Percentiles rank a stretch among this genome's conserved stretches.
phyloP scores from a whole-genome alignment of 176 grass and related monocot genomes.

The Pharus latifolius region DNA sequence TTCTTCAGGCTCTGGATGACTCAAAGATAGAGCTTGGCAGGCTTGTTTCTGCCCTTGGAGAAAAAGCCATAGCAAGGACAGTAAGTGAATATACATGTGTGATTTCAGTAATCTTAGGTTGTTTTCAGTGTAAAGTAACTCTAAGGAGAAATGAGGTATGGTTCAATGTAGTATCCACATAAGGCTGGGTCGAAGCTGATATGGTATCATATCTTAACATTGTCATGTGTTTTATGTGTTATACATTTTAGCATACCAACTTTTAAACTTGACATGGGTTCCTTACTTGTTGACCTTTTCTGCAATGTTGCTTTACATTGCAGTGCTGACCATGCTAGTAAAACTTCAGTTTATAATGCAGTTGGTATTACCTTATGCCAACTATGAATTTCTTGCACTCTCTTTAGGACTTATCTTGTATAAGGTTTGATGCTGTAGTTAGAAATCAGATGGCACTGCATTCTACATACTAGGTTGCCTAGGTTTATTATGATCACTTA shows the following conservation, averaged over 20 bases:
- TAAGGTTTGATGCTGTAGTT: too few species aligned
- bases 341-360: neutral
- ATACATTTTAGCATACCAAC: too few species aligned
- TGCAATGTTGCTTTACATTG: neutral
- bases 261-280: too few species aligned
- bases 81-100: conserved; percentile 13
- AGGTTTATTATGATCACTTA: neutral
- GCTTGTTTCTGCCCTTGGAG: conserved; percentile 44
- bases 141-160: neutral
- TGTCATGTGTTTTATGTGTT: neutral
- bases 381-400: too few species aligned
- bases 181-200: neutral
- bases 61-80: conserved; percentile 31
- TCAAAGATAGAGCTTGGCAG: conserved; percentile 37
- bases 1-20: conserved; percentile 41
- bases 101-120: neutral
- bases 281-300: neutral
- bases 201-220: neutral
- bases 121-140: neutral
- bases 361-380: neutral
- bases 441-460: neutral
- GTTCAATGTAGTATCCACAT: neutral
- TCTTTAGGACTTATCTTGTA: too few species aligned
- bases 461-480: too few species aligned
- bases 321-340: neutral